Base-by-base conservation (phyloP, 768 basidiomycete species). In the Tricholoma matsutake region DNA sequence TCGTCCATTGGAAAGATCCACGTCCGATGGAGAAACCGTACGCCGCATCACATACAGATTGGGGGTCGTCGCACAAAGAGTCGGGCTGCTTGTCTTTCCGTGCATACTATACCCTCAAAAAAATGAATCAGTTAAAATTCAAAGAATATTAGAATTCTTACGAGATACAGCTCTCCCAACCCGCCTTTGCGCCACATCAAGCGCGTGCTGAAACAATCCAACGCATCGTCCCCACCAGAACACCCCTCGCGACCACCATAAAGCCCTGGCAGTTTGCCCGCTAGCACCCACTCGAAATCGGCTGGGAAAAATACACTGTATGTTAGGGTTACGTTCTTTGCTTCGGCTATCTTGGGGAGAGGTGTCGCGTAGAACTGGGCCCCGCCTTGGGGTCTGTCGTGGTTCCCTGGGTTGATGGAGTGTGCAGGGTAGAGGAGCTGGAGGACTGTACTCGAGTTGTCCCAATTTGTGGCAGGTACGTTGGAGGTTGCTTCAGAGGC, bases 231-330 rank as follows among this genome's bases (percentile, higher is more conserved):
- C 1, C 91, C 91, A 5, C 91, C 91, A 18, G 89, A 91, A 69
- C 91, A 92, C 18, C 78, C 81, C 3, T 69, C 75, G 63, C 82
- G 85, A 0, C 89, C 89, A 0, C 88, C 89, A 66, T 86, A 92
- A 4, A 94, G 63, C 0, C 94, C 94, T 0, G 94, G 92, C 5
- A 96, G 71, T 73, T 97, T 96, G 6, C 94, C 94, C 4, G 83
- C 94, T 57, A 83, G 78, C 16, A 92, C 91, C 79, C 86, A 96
- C 56, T 88, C 79, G 64, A 93, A 96, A 62, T 85, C 82, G 0
- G 57, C 61, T 0, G 89, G 90, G 68, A 96, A 93, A 72, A 86
- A 94, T 9, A 92, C 85, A 69, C 84, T 86, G 70, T 94, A 96
- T 20, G 67, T 73, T 47, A 91, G 68, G 7, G 83, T 82, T 28